A percentile compares a stretch with the other conserved stretches of the same genome.
Evolutionary conservation across 2,329 filamentous ascomycete species (phyloP).

Genomic region (Trichoderma guizhouense): DNA sequence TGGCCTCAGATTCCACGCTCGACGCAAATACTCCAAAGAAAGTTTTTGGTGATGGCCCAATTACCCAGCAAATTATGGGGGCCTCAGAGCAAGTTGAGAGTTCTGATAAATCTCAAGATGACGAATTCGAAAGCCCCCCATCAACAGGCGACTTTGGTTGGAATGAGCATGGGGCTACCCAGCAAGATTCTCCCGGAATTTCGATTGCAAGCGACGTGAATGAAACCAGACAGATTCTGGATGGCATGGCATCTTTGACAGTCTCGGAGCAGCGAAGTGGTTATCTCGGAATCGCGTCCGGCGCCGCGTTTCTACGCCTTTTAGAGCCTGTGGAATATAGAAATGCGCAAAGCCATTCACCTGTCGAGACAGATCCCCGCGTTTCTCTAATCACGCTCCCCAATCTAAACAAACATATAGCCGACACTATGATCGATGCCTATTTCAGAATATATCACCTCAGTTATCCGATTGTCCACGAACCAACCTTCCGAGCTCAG

Average conservation of each 20-base stretch:
- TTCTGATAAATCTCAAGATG: not conserved
- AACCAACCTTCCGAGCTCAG: slow-evolving; percentile 42
- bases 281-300: slow-evolving; percentile 45
- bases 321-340: slow-evolving; percentile 31
- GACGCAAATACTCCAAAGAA: not conserved
- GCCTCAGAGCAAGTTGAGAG: not conserved
- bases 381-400: slow-evolving; percentile 26
- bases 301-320: slow-evolving; percentile 41
- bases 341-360: slow-evolving; percentile 21
- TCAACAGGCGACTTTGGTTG: slow-evolving; percentile 36
- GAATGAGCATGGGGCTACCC: slow-evolving; percentile 33
- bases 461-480: slow-evolving; percentile 46
- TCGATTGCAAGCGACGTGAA: slow-evolving; percentile 19
- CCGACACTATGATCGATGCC: slow-evolving; percentile 36
- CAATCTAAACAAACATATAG: slow-evolving; percentile 33
- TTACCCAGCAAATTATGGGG: not conserved
- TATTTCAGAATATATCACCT: slow-evolving; percentile 45
- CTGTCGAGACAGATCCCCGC: slow-evolving; percentile 13
- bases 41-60: not conserved
- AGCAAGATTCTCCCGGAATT: slow-evolving; percentile 21
- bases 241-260: slow-evolving; percentile 38
- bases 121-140: slow-evolving; percentile 31
- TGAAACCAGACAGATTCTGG: slow-evolving; percentile 31
- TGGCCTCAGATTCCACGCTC: not conserved
- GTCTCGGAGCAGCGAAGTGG: slow-evolving; percentile 38